phyloP scores from a whole-genome alignment of 1,284 basidiomycete genomes.

The Anthracocystis walkeri region DNA sequence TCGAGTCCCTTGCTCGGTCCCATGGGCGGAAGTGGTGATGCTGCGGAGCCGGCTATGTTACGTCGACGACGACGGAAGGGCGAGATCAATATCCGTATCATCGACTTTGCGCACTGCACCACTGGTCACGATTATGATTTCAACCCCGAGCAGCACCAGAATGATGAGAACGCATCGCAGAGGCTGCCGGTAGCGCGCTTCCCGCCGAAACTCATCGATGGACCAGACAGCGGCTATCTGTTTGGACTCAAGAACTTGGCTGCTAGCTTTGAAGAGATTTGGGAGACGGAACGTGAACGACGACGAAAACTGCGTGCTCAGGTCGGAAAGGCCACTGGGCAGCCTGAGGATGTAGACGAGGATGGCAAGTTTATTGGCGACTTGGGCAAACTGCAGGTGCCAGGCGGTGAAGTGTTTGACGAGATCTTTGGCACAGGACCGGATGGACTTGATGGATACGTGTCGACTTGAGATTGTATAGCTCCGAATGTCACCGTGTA shows the following conservation, averaged over 20 bases:
- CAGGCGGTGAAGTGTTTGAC: conserved; percentile 66
- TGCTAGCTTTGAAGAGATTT: conserved; percentile 75
- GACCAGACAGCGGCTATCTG: conserved; percentile 93
- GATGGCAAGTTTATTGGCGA: conserved; percentile 38
- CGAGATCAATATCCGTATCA: conserved; percentile 93
- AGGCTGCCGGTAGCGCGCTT: conserved; percentile 72
- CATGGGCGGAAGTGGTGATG: conserved; percentile 10
- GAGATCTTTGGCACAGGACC: conserved; percentile 65
- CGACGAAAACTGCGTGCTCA: conserved; percentile 27
- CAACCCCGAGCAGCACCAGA: neutral
- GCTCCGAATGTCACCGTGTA: neutral
- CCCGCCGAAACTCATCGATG: conserved; percentile 87
- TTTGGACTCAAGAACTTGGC: conserved; percentile 85
- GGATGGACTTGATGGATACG: conserved; percentile 53
- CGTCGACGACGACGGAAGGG: conserved; percentile 73
- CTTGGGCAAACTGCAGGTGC: conserved; percentile 58
- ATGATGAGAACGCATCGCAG: neutral
- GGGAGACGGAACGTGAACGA: conserved; percentile 55
- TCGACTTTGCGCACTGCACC: conserved; percentile 98
- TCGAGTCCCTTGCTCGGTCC: conserved; percentile 46
- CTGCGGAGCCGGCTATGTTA: conserved; percentile 14
- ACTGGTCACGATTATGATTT: conserved; percentile 91
- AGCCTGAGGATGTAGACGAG: conserved; percentile 33
- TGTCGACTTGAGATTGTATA: conserved; percentile 36
- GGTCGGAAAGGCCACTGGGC: conserved; percentile 4